Conservation (phyloP, 2,329 filamentous ascomycete genomes). For the Huntiella savannae region DNA sequence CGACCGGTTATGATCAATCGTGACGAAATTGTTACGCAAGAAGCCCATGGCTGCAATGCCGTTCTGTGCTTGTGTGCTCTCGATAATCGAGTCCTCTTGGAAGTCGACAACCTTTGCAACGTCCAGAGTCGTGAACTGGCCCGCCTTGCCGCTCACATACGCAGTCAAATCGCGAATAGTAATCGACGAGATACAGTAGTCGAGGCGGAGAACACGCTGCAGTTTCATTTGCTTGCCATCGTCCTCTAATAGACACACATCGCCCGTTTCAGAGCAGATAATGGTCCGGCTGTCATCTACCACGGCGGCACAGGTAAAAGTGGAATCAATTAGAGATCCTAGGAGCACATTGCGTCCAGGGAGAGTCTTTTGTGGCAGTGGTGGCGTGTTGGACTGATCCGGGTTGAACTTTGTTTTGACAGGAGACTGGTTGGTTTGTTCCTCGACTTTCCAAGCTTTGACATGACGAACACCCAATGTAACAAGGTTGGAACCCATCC, state of each 20-base stretch:
- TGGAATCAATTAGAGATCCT: slow-evolving; percentile 61
- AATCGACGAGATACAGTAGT: slow-evolving; percentile 50
- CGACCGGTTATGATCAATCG: slow-evolving; percentile 55
- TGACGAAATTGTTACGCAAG: slow-evolving; percentile 46
- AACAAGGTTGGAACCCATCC: slow-evolving; percentile 69
- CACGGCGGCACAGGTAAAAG: slow-evolving; percentile 58
- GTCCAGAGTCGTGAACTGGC: slow-evolving; percentile 34
- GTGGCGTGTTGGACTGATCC: slow-evolving; percentile 15
- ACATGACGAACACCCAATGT: slow-evolving; percentile 82
- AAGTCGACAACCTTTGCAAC: slow-evolving; percentile 29
- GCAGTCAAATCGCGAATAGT: slow-evolving; percentile 38
- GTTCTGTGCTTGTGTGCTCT: slow-evolving; percentile 20
- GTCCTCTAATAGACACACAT: slow-evolving; percentile 77
- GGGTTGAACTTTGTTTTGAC: slow-evolving; percentile 36
- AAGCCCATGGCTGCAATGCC: slow-evolving; percentile 51
- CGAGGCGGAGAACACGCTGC: slow-evolving; percentile 42
- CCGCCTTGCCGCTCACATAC: slow-evolving; percentile 51
- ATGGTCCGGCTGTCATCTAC: slow-evolving; percentile 59
- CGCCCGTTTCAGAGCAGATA: slow-evolving; percentile 70
- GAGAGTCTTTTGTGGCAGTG: slow-evolving; percentile 38
- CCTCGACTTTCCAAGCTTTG: slow-evolving; percentile 80
- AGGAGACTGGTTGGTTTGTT: slow-evolving; percentile 38
- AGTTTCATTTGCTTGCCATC: slow-evolving; percentile 53
- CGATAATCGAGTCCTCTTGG: slow-evolving; percentile 21
- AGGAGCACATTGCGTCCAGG: slow-evolving; percentile 76